Base-by-base conservation (phyloP, 208 protist species). In the Trypanosoma rangeli region DNA sequence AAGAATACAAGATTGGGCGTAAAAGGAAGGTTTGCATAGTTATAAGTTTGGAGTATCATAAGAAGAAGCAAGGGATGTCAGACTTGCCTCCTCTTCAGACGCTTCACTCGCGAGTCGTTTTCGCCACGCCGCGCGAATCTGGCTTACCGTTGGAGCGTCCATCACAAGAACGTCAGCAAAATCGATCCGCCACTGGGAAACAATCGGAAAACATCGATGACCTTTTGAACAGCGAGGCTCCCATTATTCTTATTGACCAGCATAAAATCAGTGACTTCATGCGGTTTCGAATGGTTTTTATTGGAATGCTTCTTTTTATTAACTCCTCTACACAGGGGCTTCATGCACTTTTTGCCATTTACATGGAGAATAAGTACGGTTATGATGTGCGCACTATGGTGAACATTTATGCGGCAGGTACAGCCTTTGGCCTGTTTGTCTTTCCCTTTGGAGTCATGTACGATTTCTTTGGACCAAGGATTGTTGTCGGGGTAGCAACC, bases 361-460 rank as follows among this genome's bases (percentile, higher is more conserved):
- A 59, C 28, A 58, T 73, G 24, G 24, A 53, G 44, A 37, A 50
- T 0, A 5, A 28, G 12, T 56, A 73, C 31, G 20, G 29, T 7
- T 73, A 61, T 52, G 68, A 66, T 56, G 10, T 54, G 20, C 46
- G 13, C 15, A 50, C 57, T 18, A 62, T 73, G 39, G 59, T 61
- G 15, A 46, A 58, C 29, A 73, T 73, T 15, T 56, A 29, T 61
- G 33, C 68, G 7, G 60, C 33, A 18, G 68, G 68, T 3, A 62
- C 53, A 8, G 42, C 42, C 29, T 50, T 64, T 64, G 68, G 68
- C 29, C 54, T 50, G 26, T 50, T 64, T 64, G 44, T 64, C 5
- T 53, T 73, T 49, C 68, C 68, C 3, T 64, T 60, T 64, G 68
- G 56, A 55, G 24, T 42, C 4, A 50, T 73, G n/a, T 73, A 66